Percentiles rank a stretch among this genome's conserved stretches.
These are phyloP conservation scores for Beta vulgaris DNA, from an alignment of 148 eudicot species.

Conservation along the genomic window DNA sequence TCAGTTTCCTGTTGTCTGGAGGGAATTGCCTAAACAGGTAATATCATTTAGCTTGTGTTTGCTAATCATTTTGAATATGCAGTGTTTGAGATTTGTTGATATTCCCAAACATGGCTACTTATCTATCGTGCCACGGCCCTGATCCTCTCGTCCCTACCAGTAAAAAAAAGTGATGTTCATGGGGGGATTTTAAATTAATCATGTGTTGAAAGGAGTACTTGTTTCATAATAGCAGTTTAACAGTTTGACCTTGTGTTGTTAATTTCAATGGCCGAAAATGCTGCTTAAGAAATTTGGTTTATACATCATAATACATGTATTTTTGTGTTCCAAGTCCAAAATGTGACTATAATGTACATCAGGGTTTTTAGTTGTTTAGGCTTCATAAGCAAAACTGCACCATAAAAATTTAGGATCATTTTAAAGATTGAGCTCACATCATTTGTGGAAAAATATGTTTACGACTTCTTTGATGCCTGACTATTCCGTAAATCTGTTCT, in stretches of 20 bases:
- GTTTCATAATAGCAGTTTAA: too few relatives aligned
- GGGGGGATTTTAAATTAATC: too few relatives aligned
- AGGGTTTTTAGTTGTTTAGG: neutral
- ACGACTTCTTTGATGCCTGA: neutral
- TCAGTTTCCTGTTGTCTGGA: constrained; percentile 48
- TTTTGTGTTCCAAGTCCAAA: neutral
- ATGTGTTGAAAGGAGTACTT: too few relatives aligned
- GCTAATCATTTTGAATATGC: neutral
- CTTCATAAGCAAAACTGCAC: neutral
- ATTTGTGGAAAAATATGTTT: neutral
- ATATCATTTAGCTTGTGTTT: neutral
- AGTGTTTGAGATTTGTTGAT: neutral
- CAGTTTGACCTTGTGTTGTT: too few relatives aligned
- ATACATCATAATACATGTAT: neutral
- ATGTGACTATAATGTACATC: neutral
- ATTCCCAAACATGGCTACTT: neutral
- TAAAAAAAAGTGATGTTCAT: too few relatives aligned
- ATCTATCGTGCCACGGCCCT: too few relatives aligned
- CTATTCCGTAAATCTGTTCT: neutral
- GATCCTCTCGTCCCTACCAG: too few relatives aligned
- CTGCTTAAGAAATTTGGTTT: too few relatives aligned
- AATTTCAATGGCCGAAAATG: too few relatives aligned
- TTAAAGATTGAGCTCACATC: neutral
- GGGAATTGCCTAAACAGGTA: constrained; percentile 87
- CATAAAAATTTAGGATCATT: neutral